phyloP scores from a whole-genome alignment of 2,329 filamentous ascomycete species.

The Dactylellina leptospora region DNA sequence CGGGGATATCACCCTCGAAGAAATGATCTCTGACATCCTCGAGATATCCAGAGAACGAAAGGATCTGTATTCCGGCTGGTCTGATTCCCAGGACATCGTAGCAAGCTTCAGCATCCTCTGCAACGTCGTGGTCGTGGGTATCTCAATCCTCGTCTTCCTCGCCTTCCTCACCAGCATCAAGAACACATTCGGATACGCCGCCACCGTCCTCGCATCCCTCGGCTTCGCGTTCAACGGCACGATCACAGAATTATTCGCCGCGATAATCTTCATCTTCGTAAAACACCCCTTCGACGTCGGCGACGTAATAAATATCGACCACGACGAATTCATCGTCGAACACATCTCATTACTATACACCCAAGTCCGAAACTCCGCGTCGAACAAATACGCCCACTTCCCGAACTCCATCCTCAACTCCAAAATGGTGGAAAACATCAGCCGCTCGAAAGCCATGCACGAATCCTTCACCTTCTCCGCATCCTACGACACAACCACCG shows the following conservation, averaged over 20 bases:
- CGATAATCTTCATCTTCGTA: constrained; percentile 57
- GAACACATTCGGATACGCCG: constrained; percentile 52
- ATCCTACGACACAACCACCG: constrained; percentile 57
- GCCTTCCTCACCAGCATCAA: constrained; percentile 56
- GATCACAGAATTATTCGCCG: constrained; percentile 56
- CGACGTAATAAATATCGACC: constrained; percentile 58
- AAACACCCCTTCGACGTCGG: constrained; percentile 59
- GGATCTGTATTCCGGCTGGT: constrained; percentile 67
- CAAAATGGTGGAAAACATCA: constrained; percentile 60
- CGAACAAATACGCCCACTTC: constrained; percentile 55
- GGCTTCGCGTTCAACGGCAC: constrained; percentile 57
- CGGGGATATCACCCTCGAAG: constrained; percentile 91
- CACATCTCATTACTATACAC: constrained; percentile 56
- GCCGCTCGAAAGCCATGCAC: constrained; percentile 59
- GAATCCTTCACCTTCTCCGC: constrained; percentile 58
- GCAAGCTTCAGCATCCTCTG: constrained; percentile 59
- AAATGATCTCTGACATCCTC: constrained; percentile 87
- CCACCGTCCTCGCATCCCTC: constrained; percentile 42
- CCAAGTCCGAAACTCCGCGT: constrained; percentile 53
- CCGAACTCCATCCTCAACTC: constrained; percentile 60
- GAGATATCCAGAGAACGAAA: constrained; percentile 87
- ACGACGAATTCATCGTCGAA: constrained; percentile 54
- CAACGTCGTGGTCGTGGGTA: constrained; percentile 56
- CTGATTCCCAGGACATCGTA: constrained; percentile 59
- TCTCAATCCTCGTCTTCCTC: constrained; percentile 58